A percentile compares a stretch with the other conserved stretches of the same genome.
These are phyloP conservation scores for Aquilaria malaccensis DNA, from an alignment of 345 rosid genomes.

Conservation along the genomic window DNA sequence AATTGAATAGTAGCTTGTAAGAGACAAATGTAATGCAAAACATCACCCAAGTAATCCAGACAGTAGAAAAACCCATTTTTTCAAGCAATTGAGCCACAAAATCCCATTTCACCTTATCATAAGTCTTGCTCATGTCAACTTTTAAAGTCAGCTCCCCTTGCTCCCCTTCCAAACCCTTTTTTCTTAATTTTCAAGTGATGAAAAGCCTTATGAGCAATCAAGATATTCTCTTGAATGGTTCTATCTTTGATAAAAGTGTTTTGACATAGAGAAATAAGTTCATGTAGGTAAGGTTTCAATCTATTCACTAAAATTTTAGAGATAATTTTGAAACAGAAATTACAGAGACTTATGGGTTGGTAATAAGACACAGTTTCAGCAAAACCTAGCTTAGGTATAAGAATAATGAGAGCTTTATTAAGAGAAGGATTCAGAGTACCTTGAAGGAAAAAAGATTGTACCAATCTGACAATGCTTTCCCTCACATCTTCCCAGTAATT, in stretches of 20 bases:
- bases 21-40: not conserved
- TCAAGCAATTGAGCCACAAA: too few relatives aligned
- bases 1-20: not conserved
- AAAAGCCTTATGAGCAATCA: constrained; percentile 1
- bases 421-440: not conserved
- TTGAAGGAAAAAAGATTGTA: not conserved
- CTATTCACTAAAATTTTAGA: not conserved
- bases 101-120: not conserved
- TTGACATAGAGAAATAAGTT: not conserved
- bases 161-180: not conserved
- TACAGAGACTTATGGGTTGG: not conserved
- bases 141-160: not conserved
- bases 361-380: not conserved
- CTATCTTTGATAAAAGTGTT: not conserved
- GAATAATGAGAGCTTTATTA: not conserved
- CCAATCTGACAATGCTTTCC: not conserved
- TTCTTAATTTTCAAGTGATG: not conserved
- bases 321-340: not conserved
- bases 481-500: not conserved
- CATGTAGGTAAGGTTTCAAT: not conserved
- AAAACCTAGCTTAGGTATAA: not conserved
- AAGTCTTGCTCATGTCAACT: not conserved
- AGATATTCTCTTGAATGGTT: not conserved
- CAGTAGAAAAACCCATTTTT: not conserved
- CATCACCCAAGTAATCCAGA: not conserved